phyloP scores from a whole-genome alignment of 345 rosid species.

The Hibiscus tridactylites region DNA sequence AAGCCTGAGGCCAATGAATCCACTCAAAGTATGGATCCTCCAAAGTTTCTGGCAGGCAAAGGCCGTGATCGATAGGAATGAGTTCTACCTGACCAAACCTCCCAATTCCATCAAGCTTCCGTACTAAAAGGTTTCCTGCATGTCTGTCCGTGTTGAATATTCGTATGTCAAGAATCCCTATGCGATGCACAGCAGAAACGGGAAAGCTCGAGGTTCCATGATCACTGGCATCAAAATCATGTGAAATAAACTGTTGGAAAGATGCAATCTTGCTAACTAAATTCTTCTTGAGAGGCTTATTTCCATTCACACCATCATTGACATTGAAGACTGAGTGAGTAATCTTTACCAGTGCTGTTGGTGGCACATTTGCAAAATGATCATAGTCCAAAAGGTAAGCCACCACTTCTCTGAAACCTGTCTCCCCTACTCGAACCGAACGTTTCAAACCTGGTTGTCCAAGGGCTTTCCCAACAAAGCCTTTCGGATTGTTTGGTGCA shows the following conservation, averaged over 20 bases:
- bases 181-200: constrained; percentile 79
- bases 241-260: constrained; percentile 81
- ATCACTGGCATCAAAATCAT: constrained; percentile 71
- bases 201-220: constrained; percentile 97
- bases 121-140: constrained; percentile 91
- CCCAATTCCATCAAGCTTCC: constrained; percentile 64
- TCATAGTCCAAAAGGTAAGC: constrained; percentile 88
- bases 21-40: constrained; percentile 99
- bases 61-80: constrained; percentile 96
- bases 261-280: constrained; percentile 92
- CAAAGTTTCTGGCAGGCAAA: constrained; percentile 87
- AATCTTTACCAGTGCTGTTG: constrained; percentile 91
- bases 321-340: constrained; percentile 86
- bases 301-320: constrained; percentile 71
- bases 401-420: constrained; percentile 94
- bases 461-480: constrained; percentile 93
- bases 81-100: constrained; percentile 79
- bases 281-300: constrained; percentile 49
- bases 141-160: constrained; percentile 96
- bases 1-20: constrained; percentile 99
- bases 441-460: constrained; percentile 95
- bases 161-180: constrained; percentile 83
- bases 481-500: constrained; percentile 86
- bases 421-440: constrained; percentile 92
- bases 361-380: constrained; percentile 88